Conservation (phyloP, 306 rosid species). For the Dalbergia cochinchinensis region DNA sequence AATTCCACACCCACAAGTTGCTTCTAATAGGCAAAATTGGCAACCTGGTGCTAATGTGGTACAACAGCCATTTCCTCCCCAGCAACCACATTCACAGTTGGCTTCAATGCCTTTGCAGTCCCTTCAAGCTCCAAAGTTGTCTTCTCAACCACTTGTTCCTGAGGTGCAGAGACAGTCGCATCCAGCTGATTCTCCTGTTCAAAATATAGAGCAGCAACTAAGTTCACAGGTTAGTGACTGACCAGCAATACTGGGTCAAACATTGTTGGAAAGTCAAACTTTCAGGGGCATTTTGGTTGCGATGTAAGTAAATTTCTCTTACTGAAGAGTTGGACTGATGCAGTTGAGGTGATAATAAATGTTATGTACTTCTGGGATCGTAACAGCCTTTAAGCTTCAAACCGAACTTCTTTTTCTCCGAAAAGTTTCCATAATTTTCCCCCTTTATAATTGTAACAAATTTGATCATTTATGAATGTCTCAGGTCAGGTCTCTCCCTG, state of each 20-base stretch:
- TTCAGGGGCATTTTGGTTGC: slow-evolving; percentile 37
- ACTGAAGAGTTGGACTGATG: slow-evolving; percentile 34
- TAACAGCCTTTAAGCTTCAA: slow-evolving; percentile 9
- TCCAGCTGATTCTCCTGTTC: slow-evolving; percentile 51
- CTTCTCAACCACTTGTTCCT: slow-evolving; percentile 56
- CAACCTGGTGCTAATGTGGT: slow-evolving; percentile 54
- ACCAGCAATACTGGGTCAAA: slow-evolving; percentile 44
- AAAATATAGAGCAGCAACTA: slow-evolving; percentile 65
- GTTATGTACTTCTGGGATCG: background rate
- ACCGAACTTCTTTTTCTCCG: slow-evolving; percentile 22
- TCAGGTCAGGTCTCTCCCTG: background rate
- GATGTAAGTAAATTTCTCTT: slow-evolving; percentile 26
- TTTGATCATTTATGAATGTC: slow-evolving; percentile 3
- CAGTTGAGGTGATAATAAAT: background rate
- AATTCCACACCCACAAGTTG: slow-evolving; percentile 58
- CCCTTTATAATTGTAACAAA: slow-evolving; percentile 10
- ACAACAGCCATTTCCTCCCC: slow-evolving; percentile 65
- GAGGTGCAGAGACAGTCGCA: slow-evolving; percentile 65
- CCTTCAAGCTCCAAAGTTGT: slow-evolving; percentile 52
- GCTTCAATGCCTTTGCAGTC: slow-evolving; percentile 59
- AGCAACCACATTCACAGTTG: slow-evolving; percentile 57
- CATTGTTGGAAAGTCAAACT: slow-evolving; percentile 35
- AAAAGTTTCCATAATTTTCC: background rate
- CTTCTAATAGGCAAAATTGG: slow-evolving; percentile 65
- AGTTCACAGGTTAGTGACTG: slow-evolving; percentile 68